Conservation (phyloP, 1,284 basidiomycete species). For the Trichosporon coremiiforme region DNA sequence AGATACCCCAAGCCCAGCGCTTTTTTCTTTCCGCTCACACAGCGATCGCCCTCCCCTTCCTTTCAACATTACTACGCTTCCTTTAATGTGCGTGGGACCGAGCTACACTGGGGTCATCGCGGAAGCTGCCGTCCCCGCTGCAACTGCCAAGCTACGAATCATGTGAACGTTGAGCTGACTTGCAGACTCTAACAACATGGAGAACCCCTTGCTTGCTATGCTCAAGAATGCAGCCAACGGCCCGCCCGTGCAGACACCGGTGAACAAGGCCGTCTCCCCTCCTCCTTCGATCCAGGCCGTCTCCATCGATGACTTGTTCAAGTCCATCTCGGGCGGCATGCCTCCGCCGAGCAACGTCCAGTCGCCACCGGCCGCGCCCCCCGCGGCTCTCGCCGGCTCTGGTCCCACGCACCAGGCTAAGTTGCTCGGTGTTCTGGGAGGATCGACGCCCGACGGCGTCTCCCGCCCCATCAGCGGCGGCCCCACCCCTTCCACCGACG, state of each 20-base stretch:
- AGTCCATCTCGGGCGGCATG: constrained; percentile 34
- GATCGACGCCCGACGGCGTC: constrained; percentile 18
- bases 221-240: constrained; percentile 39
- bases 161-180: not conserved
- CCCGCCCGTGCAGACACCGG: constrained; percentile 23
- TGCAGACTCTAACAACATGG: constrained; percentile 32
- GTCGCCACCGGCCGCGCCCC: constrained; percentile 24
- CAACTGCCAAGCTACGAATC: not conserved
- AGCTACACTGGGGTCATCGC: not conserved
- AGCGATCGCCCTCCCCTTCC: constrained; percentile 5
- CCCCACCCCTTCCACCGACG: not conserved
- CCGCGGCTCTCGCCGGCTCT: not conserved
- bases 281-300: constrained; percentile 40
- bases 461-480: constrained; percentile 24
- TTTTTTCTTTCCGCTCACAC: not conserved
- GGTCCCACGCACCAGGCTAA: constrained; percentile 30
- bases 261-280: constrained; percentile 37
- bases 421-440: constrained; percentile 30
- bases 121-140: too few species aligned
- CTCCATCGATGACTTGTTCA: constrained; percentile 47
- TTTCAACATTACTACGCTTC: constrained; percentile 13
- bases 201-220: constrained; percentile 48
- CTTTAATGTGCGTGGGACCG: constrained; percentile 3
- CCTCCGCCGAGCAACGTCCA: constrained; percentile 9
- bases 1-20: constrained; percentile 3